Conservation (phyloP, 2,329 filamentous ascomycete species). For the Curvularia sp. region DNA sequence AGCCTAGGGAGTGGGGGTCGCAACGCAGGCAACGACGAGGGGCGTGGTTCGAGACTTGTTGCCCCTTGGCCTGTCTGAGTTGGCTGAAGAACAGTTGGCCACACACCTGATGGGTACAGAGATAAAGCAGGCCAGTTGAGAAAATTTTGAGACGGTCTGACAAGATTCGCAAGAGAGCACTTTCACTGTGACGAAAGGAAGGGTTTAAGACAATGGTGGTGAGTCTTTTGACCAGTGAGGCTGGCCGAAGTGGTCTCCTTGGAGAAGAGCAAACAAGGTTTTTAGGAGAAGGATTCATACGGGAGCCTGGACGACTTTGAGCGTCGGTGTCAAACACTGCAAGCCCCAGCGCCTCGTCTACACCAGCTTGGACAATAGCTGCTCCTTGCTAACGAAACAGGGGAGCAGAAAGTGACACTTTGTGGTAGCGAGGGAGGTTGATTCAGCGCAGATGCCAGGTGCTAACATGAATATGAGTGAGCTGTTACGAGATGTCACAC, state of each 20-base stretch:
- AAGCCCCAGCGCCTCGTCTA: slow-evolving; percentile 39
- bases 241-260: slow-evolving; percentile 36
- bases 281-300: slow-evolving; percentile 48
- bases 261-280: slow-evolving; percentile 46
- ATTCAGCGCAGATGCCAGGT: slow-evolving; percentile 48
- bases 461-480: slow-evolving; percentile 46
- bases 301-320: slow-evolving; percentile 48
- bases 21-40: slow-evolving; percentile 37
- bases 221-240: slow-evolving; percentile 42
- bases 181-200: slow-evolving; percentile 23
- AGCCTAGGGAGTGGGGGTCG: slow-evolving; percentile 31
- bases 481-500: slow-evolving; percentile 43
- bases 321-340: slow-evolving; percentile 39
- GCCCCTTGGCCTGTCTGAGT: slow-evolving; percentile 19
- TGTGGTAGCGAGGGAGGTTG: slow-evolving; percentile 37
- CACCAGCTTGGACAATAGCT: slow-evolving; percentile 37
- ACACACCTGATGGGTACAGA: slow-evolving; percentile 48
- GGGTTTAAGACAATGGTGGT: slow-evolving; percentile 34
- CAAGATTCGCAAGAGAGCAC: slow-evolving; percentile 6
- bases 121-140: slow-evolving; percentile 48
- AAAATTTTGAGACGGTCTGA: slow-evolving; percentile 34
- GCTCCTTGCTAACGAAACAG: slow-evolving; percentile 41
- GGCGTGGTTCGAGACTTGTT: slow-evolving; percentile 21
- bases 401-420: slow-evolving; percentile 34
- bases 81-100: slow-evolving; percentile 19